Conservation (phyloP, 1,284 basidiomycete genomes). For the Cryptococcus hybrid region DNA sequence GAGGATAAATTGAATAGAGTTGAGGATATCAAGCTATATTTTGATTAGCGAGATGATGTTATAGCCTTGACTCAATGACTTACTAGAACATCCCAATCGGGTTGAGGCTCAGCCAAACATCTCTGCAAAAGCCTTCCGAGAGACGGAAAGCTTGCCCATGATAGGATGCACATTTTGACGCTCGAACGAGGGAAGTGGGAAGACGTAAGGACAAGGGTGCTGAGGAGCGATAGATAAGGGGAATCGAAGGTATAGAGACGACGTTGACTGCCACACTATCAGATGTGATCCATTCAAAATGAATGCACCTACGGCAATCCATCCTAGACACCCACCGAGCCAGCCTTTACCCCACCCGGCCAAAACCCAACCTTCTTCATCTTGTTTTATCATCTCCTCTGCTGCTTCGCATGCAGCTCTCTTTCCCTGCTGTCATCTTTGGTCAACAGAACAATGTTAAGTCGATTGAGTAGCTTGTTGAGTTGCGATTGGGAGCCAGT, state of each 20-base stretch:
- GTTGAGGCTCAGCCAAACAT: conserved; percentile 8
- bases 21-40: conserved; percentile 18
- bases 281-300: not conserved
- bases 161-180: conserved; percentile 42
- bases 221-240: conserved; percentile 26
- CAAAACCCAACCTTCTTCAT: conserved; percentile 40
- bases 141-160: conserved; percentile 43
- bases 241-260: not conserved
- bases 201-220: conserved; percentile 24
- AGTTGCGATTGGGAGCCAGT: conserved; percentile 18
- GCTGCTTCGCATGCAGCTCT: conserved; percentile 21
- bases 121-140: conserved; percentile 36
- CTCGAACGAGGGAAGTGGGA: conserved; percentile 39
- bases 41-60: not conserved
- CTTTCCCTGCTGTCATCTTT: conserved; percentile 22
- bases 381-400: conserved; percentile 28
- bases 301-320: conserved; percentile 24
- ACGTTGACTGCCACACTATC: conserved; percentile 7
- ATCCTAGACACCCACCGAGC: conserved; percentile 31
- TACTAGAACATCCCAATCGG: conserved; percentile 26
- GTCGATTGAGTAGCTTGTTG: conserved; percentile 34
- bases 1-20: conserved; percentile 24
- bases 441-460: conserved; percentile 37
- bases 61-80: conserved; percentile 3
- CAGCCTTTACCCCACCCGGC: conserved; percentile 39